phyloP scores from a whole-genome alignment of 495 filamentous ascomycete species.

The Chaetomium tenue region DNA sequence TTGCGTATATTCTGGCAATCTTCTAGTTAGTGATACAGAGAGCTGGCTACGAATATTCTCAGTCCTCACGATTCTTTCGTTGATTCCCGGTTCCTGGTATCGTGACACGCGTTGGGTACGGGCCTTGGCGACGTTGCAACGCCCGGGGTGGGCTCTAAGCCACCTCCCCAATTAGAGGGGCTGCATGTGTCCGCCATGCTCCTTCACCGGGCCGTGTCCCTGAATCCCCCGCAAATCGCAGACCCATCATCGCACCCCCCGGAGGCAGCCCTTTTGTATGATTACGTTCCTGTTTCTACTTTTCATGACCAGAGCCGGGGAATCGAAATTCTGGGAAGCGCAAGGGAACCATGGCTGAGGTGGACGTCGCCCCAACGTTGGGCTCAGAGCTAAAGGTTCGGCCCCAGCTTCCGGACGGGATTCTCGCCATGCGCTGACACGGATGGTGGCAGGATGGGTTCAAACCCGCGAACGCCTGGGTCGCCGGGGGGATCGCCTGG shows the following conservation, averaged over 20 bases:
- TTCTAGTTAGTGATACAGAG: background rate
- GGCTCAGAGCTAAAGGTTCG: conserved; percentile 87
- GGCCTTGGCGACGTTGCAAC: conserved; percentile 12
- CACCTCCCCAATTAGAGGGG: conserved; percentile 19
- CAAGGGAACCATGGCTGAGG: conserved; percentile 62
- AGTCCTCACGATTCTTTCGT: background rate
- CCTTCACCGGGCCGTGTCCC: conserved; percentile 11
- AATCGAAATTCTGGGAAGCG: conserved; percentile 10
- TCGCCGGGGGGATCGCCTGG: conserved; percentile 83
- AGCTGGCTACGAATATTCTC: too few relatives aligned
- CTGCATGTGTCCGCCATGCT: background rate
- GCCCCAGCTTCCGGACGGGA: background rate
- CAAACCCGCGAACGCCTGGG: conserved; percentile 91
- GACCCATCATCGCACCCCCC: background rate
- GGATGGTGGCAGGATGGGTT: conserved; percentile 70
- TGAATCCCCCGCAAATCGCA: conserved; percentile 11
- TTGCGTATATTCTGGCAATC: background rate
- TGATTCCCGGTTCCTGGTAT: background rate
- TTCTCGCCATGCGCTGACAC: conserved; percentile 17
- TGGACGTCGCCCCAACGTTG: conserved; percentile 73
- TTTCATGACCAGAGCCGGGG: conserved; percentile 32
- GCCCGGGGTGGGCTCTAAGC: conserved; percentile 6
- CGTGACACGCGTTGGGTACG: background rate
- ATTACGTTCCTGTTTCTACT: conserved; percentile 4
- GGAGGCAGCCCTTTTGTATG: conserved; percentile 16